These are phyloP conservation scores for Phytophthora agathidicida DNA, from an alignment of 352 stramenopile species.

Conservation along the genomic window DNA sequence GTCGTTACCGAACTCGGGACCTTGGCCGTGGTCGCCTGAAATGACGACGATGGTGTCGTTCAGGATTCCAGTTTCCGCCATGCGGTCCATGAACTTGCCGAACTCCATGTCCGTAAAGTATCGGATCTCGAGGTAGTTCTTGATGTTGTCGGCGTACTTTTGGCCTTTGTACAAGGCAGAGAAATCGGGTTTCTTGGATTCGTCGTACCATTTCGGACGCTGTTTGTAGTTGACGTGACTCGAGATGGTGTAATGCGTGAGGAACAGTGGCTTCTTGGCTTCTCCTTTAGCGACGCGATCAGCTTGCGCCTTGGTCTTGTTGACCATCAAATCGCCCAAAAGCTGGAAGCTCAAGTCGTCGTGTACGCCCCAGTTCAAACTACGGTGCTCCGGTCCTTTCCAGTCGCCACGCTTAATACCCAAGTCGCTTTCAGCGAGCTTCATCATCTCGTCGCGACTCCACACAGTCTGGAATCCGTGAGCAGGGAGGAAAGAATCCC, in stretches of 20 bases:
- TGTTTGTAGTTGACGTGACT: constrained; percentile 50
- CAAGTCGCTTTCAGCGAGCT: constrained; percentile 34
- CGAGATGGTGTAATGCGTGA: constrained; percentile 66
- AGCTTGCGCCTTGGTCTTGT: constrained; percentile 41
- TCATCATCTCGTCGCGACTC: constrained; percentile 44
- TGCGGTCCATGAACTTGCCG: constrained; percentile 59
- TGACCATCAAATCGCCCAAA: constrained; percentile 50
- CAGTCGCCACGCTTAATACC: constrained; percentile 43
- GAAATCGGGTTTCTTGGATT: constrained; percentile 42
- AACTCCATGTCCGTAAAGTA: constrained; percentile 58
- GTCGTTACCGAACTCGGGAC: constrained; percentile 40
- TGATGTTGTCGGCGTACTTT: constrained; percentile 28
- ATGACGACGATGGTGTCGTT: constrained; percentile 66
- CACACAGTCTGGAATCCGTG: constrained; percentile 62
- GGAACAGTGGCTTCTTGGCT: constrained; percentile 48
- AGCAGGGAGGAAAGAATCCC: constrained; percentile 44
- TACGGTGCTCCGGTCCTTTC: constrained; percentile 19
- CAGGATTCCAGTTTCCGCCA: constrained; percentile 46
- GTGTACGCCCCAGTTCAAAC: constrained; percentile 49
- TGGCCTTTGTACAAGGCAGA: constrained; percentile 34
- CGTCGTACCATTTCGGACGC: constrained; percentile 41
- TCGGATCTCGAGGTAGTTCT: constrained; percentile 49
- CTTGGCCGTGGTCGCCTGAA: constrained; percentile 55
- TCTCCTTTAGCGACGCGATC: constrained; percentile 21
- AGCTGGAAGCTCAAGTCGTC: constrained; percentile 57